Percentiles rank a stretch among this genome's conserved stretches.
Conservation (phyloP, 805 yeast species). For the Starmerella vaccinii region DNA sequence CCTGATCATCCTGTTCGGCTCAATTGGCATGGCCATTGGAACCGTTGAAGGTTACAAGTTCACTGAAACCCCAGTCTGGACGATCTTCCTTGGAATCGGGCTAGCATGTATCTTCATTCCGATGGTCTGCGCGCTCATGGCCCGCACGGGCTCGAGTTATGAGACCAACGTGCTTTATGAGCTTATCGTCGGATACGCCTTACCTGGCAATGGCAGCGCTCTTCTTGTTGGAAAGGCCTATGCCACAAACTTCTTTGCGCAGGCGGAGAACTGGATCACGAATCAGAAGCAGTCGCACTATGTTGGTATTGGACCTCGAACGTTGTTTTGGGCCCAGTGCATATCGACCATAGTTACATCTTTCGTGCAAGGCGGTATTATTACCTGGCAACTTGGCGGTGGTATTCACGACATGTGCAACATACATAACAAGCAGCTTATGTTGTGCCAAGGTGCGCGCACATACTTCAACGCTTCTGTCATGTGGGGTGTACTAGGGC, state of each 20-base stretch:
- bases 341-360: slow-evolving; percentile 12
- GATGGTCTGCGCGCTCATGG: slow-evolving; percentile 43
- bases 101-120: slow-evolving; percentile 53
- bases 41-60: slow-evolving; percentile 33
- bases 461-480: slow-evolving; percentile 43
- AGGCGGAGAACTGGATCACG: slow-evolving; percentile 51
- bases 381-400: slow-evolving; percentile 18
- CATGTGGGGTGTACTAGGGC: slow-evolving; percentile 53
- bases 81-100: slow-evolving; percentile 48
- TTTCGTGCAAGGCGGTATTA: slow-evolving; percentile 20
- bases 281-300: slow-evolving; percentile 50
- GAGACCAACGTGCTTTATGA: slow-evolving; percentile 51
- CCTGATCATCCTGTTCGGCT: slow-evolving; percentile 35
- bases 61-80: slow-evolving; percentile 52
- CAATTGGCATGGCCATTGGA: slow-evolving; percentile 38
- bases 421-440: slow-evolving; percentile 31
- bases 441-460: slow-evolving; percentile 36
- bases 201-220: slow-evolving; percentile 47
- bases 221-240: slow-evolving; percentile 42
- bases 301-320: slow-evolving; percentile 27
- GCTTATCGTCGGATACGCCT: slow-evolving; percentile 48
- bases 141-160: slow-evolving; percentile 42
- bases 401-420: slow-evolving; percentile 30
- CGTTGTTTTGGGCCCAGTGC: slow-evolving; percentile 19
- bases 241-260: slow-evolving; percentile 51